Conservation (phyloP, 2,329 filamentous ascomycete genomes). For the Verticillium isaacii region DNA sequence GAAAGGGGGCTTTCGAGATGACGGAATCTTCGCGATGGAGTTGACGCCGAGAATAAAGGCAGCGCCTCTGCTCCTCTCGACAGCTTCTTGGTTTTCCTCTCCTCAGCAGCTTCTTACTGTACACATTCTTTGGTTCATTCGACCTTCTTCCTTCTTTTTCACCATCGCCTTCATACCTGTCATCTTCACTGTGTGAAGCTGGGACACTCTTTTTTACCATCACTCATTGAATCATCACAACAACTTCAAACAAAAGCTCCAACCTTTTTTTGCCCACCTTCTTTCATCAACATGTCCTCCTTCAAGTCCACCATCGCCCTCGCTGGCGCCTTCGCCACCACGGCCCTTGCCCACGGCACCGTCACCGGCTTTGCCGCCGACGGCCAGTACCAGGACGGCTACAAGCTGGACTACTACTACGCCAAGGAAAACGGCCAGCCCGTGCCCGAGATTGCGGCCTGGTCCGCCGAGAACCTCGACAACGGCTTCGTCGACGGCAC, state of each 20-base stretch:
- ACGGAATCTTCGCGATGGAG: neutral
- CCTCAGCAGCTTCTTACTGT: slow-evolving; percentile 1
- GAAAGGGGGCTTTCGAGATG: neutral
- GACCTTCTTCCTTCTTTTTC: slow-evolving; percentile 2
- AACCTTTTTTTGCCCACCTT: neutral
- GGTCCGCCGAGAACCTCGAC: slow-evolving; percentile 36
- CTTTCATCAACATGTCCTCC: neutral
- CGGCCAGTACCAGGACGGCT: slow-evolving; percentile 10
- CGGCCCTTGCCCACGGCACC: slow-evolving; percentile 12
- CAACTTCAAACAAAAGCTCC: neutral
- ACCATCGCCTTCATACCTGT: slow-evolving; percentile 1
- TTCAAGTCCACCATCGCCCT: slow-evolving; percentile 10
- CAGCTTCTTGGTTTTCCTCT: neutral
- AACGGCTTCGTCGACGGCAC: slow-evolving; percentile 45
- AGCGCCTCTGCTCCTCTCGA: neutral
- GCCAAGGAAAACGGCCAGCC: slow-evolving; percentile 10
- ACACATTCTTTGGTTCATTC: slow-evolving; percentile 2
- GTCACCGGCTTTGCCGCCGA: slow-evolving; percentile 9
- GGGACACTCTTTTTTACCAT: slow-evolving; percentile 2
- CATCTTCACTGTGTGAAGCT: slow-evolving; percentile 4
- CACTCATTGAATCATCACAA: neutral
- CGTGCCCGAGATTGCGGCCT: slow-evolving; percentile 24
- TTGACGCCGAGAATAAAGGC: neutral
- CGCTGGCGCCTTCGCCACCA: slow-evolving; percentile 11
- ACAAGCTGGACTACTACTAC: slow-evolving; percentile 17